A percentile compares a stretch with the other conserved stretches of the same genome.
phyloP scores from a whole-genome alignment of 2,329 filamentous ascomycete species.

The Fusarium euwallaceae region DNA sequence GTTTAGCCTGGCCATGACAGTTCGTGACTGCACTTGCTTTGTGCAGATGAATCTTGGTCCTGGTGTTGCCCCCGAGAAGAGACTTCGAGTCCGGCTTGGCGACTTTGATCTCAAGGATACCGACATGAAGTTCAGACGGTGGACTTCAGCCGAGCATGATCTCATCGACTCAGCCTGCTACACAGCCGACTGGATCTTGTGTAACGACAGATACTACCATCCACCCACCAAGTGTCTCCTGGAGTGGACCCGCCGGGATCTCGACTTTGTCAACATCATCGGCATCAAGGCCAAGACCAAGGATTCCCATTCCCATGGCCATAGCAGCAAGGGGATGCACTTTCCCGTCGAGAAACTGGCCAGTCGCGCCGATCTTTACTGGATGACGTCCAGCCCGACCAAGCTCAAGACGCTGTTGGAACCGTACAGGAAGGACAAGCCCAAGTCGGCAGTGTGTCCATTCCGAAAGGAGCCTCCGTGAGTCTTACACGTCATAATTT shows the following conservation, averaged over 20 bases:
- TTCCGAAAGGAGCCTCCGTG: conserved; percentile 46
- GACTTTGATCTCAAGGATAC: conserved; percentile 84
- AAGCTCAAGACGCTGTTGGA: conserved; percentile 43
- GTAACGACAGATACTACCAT: conserved; percentile 50
- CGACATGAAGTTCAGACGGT: conserved; percentile 75
- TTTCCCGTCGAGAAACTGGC: conserved; percentile 29
- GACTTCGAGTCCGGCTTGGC: conserved; percentile 72
- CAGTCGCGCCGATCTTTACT: conserved; percentile 28
- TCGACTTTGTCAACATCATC: conserved; percentile 40
- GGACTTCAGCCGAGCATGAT: conserved; percentile 72
- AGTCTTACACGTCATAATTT: conserved; percentile 37
- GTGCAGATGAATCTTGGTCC: conserved; percentile 65
- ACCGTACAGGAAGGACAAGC: conserved; percentile 41
- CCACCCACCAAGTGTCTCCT: conserved; percentile 54
- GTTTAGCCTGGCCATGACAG: conserved; percentile 80
- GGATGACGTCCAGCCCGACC: conserved; percentile 36
- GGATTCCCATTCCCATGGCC: neutral
- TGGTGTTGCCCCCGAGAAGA: conserved; percentile 33
- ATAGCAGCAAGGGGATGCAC: conserved; percentile 27
- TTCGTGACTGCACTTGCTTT: conserved; percentile 84
- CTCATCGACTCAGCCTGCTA: conserved; percentile 80
- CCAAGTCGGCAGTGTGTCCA: conserved; percentile 41
- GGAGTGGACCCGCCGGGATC: conserved; percentile 44
- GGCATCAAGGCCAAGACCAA: conserved; percentile 37
- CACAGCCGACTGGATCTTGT: conserved; percentile 56